These are phyloP conservation scores for Fusarium temperatum DNA, from an alignment of 2,329 filamentous ascomycete species.

Conservation along the genomic window DNA sequence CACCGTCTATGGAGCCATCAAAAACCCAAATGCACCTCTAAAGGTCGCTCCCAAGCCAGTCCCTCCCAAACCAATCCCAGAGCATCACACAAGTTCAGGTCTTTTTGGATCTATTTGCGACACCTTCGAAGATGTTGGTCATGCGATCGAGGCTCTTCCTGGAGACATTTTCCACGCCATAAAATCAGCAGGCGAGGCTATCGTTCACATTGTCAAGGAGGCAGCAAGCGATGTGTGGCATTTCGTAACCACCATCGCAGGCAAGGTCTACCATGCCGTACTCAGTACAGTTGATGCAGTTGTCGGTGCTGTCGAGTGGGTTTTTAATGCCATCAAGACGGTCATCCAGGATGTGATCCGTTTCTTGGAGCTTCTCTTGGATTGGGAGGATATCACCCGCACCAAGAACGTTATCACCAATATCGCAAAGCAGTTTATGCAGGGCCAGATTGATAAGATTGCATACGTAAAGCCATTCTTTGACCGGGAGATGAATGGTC, in stretches of 20 bases:
- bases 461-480: not conserved
- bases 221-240: not conserved
- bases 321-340: not conserved
- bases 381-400: not conserved
- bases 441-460: not conserved
- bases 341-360: not conserved
- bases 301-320: not conserved
- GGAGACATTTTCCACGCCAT: not conserved
- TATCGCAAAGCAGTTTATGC: not conserved
- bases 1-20: not conserved
- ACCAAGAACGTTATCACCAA: not conserved
- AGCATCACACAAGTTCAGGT: not conserved
- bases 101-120: not conserved
- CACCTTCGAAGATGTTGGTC: not conserved
- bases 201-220: not conserved
- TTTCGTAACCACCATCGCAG: not conserved
- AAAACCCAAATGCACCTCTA: not conserved
- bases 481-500: not conserved
- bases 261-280: not conserved
- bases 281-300: not conserved
- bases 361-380: not conserved
- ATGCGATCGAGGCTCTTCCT: not conserved
- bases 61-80: not conserved
- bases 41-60: not conserved
- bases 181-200: not conserved